A percentile compares a stretch with the other conserved stretches of the same genome.
These are phyloP conservation scores for Salvia sclarea DNA, from an alignment of 305 asterid species.

Conservation along the genomic window DNA sequence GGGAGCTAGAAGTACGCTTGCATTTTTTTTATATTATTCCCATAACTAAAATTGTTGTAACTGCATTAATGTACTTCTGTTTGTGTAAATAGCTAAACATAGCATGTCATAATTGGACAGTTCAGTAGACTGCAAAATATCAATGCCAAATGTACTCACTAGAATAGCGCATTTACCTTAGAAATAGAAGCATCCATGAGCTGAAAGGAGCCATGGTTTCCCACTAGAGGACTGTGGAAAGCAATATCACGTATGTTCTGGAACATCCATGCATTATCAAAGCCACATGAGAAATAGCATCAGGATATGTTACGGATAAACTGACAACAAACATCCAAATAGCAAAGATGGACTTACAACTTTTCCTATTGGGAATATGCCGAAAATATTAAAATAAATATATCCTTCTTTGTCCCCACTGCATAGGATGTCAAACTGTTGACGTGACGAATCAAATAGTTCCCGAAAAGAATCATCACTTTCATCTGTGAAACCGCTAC, in stretches of 20 bases:
- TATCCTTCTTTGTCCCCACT: slow-evolving; percentile 93
- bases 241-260: slow-evolving; percentile 72
- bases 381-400: slow-evolving; percentile 87
- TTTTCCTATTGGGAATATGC: slow-evolving; percentile 92
- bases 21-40: too few species aligned
- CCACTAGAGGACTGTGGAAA: slow-evolving; percentile 42
- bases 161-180: slow-evolving; percentile 54
- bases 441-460: slow-evolving; percentile 78
- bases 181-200: slow-evolving; percentile 67
- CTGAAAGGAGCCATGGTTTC: slow-evolving; percentile 44
- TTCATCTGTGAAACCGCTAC: slow-evolving; percentile 75
- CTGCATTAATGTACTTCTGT: slow-evolving; percentile 1
- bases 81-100: slow-evolving; percentile 10
- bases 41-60: slow-evolving; percentile 7
- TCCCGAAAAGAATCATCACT: slow-evolving; percentile 76
- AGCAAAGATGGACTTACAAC: slow-evolving; percentile 60
- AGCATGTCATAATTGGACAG: slow-evolving; percentile 9
- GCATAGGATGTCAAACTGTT: slow-evolving; percentile 81
- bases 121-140: slow-evolving; percentile 15
- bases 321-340: slow-evolving; percentile 14
- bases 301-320: slow-evolving; percentile 27
- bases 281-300: slow-evolving; percentile 28
- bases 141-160: slow-evolving; percentile 12
- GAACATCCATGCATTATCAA: slow-evolving; percentile 34
- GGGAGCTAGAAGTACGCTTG: background rate